phyloP scores from a whole-genome alignment of 177 flowering plant species.

The Vitis hybrid region DNA sequence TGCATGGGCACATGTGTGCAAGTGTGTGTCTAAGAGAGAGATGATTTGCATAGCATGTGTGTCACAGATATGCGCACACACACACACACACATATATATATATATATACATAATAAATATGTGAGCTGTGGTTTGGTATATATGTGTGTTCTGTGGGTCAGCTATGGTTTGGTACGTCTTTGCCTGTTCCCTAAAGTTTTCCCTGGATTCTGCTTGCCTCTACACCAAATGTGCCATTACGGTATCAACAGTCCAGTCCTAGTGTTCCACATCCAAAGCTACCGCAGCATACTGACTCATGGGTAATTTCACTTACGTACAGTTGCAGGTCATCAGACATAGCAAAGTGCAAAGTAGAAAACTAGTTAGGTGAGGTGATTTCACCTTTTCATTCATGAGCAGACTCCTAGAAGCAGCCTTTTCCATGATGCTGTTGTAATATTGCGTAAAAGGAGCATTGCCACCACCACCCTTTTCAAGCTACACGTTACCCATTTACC shows the following conservation, averaged over 20 bases:
- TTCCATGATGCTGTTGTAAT: constrained; percentile 57
- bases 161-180: no score
- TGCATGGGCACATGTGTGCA: no score
- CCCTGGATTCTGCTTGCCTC: neutral
- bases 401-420: constrained; percentile 52
- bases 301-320: neutral
- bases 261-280: no score
- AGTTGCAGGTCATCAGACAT: neutral
- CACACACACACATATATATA: no score
- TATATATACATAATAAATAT: no score
- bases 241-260: neutral
- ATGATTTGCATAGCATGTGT: no score
- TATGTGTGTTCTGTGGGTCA: no score
- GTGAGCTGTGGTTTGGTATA: no score
- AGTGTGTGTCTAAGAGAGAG: neutral
- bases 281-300: no score
- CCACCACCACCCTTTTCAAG: constrained; percentile 45
- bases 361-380: constrained; percentile 28
- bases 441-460: constrained; percentile 58
- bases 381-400: constrained; percentile 24
- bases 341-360: neutral
- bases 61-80: no score
- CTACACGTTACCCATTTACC: constrained; percentile 33
- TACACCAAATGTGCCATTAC: neutral
- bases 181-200: neutral